Base-by-base conservation (phyloP, 768 basidiomycete genomes). In the Pleurotus tuoliensis region DNA sequence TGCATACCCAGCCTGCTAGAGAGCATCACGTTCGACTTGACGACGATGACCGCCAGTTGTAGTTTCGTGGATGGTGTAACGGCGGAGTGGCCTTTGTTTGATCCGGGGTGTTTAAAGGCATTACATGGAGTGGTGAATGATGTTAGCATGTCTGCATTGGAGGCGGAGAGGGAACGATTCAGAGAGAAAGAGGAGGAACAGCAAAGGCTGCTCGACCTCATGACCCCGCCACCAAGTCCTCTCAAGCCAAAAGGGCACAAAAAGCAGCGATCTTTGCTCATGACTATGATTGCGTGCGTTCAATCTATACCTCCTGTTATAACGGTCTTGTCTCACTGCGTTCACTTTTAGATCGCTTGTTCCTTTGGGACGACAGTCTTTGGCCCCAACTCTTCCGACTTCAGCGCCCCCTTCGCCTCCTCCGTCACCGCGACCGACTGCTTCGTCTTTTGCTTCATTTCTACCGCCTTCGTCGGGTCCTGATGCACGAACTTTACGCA, bases 231-330 rank as follows among this genome's bases (percentile, higher is more conserved):
- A 38, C 62, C 68, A 7, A 62, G 64, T 50, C 51, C 72, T 40
- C 63, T 63, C 43, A 80, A 75, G 62, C 61, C 61, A 3, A 63
- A 71, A 41, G 81, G 79, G 59, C 86, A 89, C 61, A 88, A 86
- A 71, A 87, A 83, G 61, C 83, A 87, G 62, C 77, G 83, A 44
- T 90, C 89, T 13, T 66, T 90, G 58, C 73, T 89, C 47, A 87
- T 85, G 79, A 80, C 85, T 5, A 71, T 91, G 40, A 82, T 90
- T 57, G 79, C 83, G 78, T 86, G 71, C 51, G 78, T 67, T 22
- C 2, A 44, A 41, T 58, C 48, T 5, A 56, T 5, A 6, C 16
- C 45, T 22, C 44, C 41, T 24, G n/a, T 25, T 18, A 46, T 45
- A 24, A n/a, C 22, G 59, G 38, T 55, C 48, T 67, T 30, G 59